Percentiles rank a stretch among this genome's conserved stretches.
phyloP scores from a whole-genome alignment of 2,329 filamentous ascomycete species.

The Alternaria arbusti region DNA sequence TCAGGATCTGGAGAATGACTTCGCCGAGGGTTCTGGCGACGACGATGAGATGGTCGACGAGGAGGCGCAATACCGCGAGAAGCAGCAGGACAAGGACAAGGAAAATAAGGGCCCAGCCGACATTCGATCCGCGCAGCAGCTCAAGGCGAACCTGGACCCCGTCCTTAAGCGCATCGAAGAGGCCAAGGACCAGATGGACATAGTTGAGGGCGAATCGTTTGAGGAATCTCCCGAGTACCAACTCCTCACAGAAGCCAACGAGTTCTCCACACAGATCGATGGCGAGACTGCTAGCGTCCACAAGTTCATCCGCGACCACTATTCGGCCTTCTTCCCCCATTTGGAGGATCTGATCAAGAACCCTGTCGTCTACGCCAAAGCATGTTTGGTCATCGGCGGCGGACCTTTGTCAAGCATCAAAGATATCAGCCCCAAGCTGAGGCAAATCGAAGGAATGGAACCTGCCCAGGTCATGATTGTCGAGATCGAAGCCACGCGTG shows the following conservation, averaged over 20 bases:
- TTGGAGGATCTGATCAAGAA: slow-evolving; percentile 89
- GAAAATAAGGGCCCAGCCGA: slow-evolving; percentile 72
- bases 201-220: slow-evolving; percentile 74
- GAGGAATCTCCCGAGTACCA: slow-evolving; percentile 93
- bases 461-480: slow-evolving; percentile 94
- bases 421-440: slow-evolving; percentile 75
- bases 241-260: slow-evolving; percentile 86
- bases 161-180: slow-evolving; percentile 69
- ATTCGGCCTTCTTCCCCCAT: slow-evolving; percentile 91
- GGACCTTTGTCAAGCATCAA: slow-evolving; percentile 91
- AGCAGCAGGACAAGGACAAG: slow-evolving; percentile 69
- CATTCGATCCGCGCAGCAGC: slow-evolving; percentile 76
- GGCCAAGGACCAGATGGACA: slow-evolving; percentile 70
- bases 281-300: slow-evolving; percentile 92
- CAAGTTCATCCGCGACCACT: slow-evolving; percentile 96
- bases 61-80: slow-evolving; percentile 60
- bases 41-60: slow-evolving; percentile 66
- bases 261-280: slow-evolving; percentile 88
- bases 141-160: slow-evolving; percentile 83
- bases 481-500: slow-evolving; percentile 90
- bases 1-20: slow-evolving; percentile 42
- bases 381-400: slow-evolving; percentile 91
- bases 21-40: slow-evolving; percentile 56
- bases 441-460: slow-evolving; percentile 73
- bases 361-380: slow-evolving; percentile 92